Base-by-base conservation (phyloP, 83 land plant genomes). In the Picea mariana region DNA sequence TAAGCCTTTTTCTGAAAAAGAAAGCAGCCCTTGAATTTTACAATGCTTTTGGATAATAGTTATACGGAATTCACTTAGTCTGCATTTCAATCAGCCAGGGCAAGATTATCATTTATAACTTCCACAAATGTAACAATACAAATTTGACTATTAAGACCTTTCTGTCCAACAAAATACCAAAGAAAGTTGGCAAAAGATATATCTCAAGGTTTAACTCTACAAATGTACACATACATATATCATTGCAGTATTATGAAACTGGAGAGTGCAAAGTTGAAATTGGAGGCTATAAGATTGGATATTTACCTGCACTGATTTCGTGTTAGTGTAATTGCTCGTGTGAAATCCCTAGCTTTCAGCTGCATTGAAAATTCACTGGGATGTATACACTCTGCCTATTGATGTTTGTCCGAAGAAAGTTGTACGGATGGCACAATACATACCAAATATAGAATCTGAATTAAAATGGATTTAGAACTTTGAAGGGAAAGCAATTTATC, bases 191-290 rank as follows among this genome's bases (percentile, higher is more conserved):
- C 8, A 69, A 34, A 40, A 69, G 47, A 69, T 38, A 31, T 24
- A 38, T 73, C 11, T 17, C 77, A 69, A 17, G 42, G 58, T 11
- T 73, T 44, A 44, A 44, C 47, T 73, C 55, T 40, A 73, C 23
- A n/a, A n/a, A 23, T 7, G 44, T 8, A 3, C 7, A 20, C 3
- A 44, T n/a, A 31, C 47, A 44, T 13, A 44, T 21, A 73, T 73
- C 49, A 7, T 42, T 21, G 77, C 77, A 73, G 58, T 73, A 47
- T 38, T 24, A 73, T n/a, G 9, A 73, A 55, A 13, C n/a, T 21
- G 77, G 47, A 73, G n/a, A 73, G 20, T 5, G 59, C 59, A 73
- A 47, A 73, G 59, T 73, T 47, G 77, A 73, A 73, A 73, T 21
- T 73, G 77, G 44, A 49, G 49, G 59, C 17, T 47, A 23, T 42